These are phyloP conservation scores for Fusarium sp. DNA, from an alignment of 2,329 filamentous ascomycete species.

Conservation along the genomic window DNA sequence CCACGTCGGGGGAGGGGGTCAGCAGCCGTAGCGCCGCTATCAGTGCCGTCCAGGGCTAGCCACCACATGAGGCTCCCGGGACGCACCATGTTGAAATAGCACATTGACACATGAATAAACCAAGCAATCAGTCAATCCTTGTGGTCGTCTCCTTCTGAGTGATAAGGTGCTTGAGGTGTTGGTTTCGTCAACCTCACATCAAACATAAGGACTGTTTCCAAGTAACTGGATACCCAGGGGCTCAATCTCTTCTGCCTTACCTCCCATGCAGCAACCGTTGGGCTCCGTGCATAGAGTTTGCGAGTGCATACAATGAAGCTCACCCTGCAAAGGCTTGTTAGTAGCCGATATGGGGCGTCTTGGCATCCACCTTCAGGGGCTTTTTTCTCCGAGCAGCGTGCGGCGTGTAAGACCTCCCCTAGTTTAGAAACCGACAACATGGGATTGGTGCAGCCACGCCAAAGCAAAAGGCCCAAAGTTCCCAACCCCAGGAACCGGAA, in stretches of 20 bases:
- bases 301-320: conserved; percentile 13
- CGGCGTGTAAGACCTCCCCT: conserved; percentile 13
- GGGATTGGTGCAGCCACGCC: conserved; percentile 24
- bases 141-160: background rate
- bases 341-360: conserved; percentile 15
- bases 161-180: conserved; percentile 9
- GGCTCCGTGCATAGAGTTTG: conserved; percentile 1
- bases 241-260: background rate
- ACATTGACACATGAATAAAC: background rate
- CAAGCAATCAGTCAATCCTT: conserved; percentile 7
- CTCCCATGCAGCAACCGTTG: conserved; percentile 11
- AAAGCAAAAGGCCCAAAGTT: conserved; percentile 9
- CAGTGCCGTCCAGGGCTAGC: background rate
- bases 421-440: conserved; percentile 21
- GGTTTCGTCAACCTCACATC: background rate
- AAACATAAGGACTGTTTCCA: background rate
- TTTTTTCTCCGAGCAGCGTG: conserved; percentile 21
- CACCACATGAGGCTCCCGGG: background rate
- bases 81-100: background rate
- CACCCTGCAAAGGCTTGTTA: conserved; percentile 11
- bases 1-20: background rate
- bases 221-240: background rate
- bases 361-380: conserved; percentile 16
- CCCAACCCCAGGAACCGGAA: conserved; percentile 30
- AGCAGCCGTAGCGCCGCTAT: background rate